A percentile compares a stretch with the other conserved stretches of the same genome.
These are phyloP conservation scores for Xerocomellus amylosporus DNA, from an alignment of 768 basidiomycete species.

Conservation along the genomic window DNA sequence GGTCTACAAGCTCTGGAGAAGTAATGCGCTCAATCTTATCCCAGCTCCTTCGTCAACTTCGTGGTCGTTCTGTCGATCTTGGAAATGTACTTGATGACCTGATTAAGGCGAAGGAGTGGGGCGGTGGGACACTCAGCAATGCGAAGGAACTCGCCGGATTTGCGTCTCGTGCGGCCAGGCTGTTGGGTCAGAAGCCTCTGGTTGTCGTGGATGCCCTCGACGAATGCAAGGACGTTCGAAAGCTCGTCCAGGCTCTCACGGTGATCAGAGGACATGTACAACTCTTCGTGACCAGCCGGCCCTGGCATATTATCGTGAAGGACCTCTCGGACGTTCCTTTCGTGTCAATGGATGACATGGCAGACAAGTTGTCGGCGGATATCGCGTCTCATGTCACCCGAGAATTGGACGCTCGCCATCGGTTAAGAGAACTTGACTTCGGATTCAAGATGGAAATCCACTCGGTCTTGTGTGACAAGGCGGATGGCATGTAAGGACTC, in stretches of 20 bases:
- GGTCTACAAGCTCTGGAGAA: neutral
- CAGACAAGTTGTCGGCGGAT: neutral
- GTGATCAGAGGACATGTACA: neutral
- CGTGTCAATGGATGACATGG: conserved; percentile 1
- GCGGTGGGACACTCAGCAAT: neutral
- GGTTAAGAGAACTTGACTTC: neutral
- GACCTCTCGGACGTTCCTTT: neutral
- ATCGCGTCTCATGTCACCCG: neutral
- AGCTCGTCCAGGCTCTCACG: neutral
- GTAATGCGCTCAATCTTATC: conserved; percentile 1
- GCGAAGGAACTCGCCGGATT: neutral
- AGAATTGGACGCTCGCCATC: conserved; percentile 1
- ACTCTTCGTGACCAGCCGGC: conserved; percentile 2
- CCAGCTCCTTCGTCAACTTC: conserved; percentile 1
- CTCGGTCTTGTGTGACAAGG: neutral
- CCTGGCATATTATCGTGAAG: neutral
- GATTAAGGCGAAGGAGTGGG: neutral
- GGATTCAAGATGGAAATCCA: neutral
- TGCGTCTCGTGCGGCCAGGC: neutral
- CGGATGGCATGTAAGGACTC: neutral
- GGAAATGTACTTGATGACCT: neutral
- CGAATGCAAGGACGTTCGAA: neutral
- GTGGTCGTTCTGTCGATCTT: neutral
- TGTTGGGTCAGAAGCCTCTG: neutral
- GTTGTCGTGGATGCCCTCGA: conserved; percentile 8